Base-by-base conservation (phyloP, 2,329 filamentous ascomycete genomes). In the Bipolaris victoriae region DNA sequence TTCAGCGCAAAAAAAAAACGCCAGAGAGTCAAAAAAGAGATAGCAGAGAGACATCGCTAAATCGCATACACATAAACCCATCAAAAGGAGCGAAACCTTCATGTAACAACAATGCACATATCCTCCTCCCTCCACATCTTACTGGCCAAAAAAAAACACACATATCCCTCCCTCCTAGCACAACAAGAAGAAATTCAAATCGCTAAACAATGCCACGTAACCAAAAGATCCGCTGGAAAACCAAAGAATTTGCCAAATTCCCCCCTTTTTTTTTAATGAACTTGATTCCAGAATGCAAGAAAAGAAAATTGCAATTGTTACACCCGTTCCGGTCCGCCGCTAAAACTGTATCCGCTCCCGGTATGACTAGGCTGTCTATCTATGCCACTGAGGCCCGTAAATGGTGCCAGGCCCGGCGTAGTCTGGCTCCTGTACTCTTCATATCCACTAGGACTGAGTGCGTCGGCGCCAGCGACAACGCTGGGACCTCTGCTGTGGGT, bases 371-470 rank as follows among this genome's bases (percentile, higher is more conserved):
- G 48, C 16, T 60, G 50, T 11, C 57, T 55, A n/a, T 58, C 52
- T 35, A 50, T 16, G n/a, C 57, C 41, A 13, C 31, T 45, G 5
- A 48, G 26, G 26, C 26, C 26, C 2, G 26, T 29, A 29, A 29
- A 37, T 10, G 37, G 36, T 2, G 58, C 60, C 7, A 44, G 16
- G 3, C 49, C 49, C 11, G 55, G 53, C 7, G 46, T 60, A 15
- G 65, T 62, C 37, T 72, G 69, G 13, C 67, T 54, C 37, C 72
- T 67, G 45, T 70, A 76, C 55, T 76, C 69, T 29, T 74, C 71
- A 55, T 76, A 77, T 0, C 71, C 75, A 69, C 55, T 51, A 5
- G 55, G 55, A 51, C 73, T 77, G 61, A 77, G 57, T 24, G 74
- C 76, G 58, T 69, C 71, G 4, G 65, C 55, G n/a, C 62, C 63